phyloP scores from a whole-genome alignment of 1,284 basidiomycete genomes.

The Cryptococcus jaspeensis region DNA sequence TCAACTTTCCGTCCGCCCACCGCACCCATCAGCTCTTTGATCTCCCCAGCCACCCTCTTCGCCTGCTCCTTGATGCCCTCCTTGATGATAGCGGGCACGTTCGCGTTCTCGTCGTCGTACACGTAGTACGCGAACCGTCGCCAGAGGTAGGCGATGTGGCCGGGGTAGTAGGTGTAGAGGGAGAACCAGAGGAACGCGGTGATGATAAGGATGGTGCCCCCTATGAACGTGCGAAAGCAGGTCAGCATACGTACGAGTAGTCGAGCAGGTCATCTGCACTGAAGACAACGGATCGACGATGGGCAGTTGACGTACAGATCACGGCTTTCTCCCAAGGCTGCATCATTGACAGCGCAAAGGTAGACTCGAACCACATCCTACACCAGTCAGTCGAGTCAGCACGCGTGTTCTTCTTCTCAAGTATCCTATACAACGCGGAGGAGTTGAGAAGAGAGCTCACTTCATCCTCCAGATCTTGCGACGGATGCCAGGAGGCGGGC shows the following conservation, averaged over 20 bases:
- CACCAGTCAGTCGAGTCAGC: too few relatives aligned
- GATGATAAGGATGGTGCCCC: constrained; percentile 35
- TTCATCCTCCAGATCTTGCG: constrained; percentile 33
- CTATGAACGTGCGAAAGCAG: constrained; percentile 15
- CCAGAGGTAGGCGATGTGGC: constrained; percentile 46
- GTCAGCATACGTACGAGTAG: not conserved
- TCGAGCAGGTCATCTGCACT: not conserved
- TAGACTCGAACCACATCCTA: constrained; percentile 44
- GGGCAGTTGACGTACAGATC: constrained; percentile 36
- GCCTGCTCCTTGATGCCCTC: constrained; percentile 6
- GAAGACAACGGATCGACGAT: not conserved
- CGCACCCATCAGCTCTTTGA: constrained; percentile 1
- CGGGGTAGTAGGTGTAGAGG: constrained; percentile 47
- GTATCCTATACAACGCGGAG: too few relatives aligned
- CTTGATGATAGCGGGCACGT: constrained; percentile 1
- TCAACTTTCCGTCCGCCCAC: constrained; percentile 1
- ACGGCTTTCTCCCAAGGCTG: constrained; percentile 49
- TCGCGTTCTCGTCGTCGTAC: constrained; percentile 45
- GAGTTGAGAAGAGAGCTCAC: constrained; percentile 11
- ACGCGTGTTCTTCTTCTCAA: too few relatives aligned
- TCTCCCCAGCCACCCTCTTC: constrained; percentile 1
- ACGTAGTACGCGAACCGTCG: constrained; percentile 51
- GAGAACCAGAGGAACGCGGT: constrained; percentile 49
- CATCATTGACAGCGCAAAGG: constrained; percentile 48
- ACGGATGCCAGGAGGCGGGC: constrained; percentile 27